Conservation (phyloP, 495 filamentous ascomycete species). For the Podospora conica region DNA sequence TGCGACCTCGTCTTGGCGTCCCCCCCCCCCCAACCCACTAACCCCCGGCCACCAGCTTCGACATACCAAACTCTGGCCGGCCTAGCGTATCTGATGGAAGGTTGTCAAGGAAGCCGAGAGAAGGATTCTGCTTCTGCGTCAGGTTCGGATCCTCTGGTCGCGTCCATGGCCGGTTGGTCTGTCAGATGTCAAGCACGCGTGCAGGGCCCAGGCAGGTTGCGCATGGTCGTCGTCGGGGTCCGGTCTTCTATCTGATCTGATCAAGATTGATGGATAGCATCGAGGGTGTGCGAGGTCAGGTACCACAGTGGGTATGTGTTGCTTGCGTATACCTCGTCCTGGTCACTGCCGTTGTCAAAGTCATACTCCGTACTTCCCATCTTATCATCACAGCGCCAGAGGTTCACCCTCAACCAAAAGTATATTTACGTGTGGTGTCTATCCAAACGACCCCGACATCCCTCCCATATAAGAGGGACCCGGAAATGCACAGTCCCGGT, state of each 20-base stretch:
- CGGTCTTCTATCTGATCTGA: not conserved
- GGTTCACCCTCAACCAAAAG: not conserved
- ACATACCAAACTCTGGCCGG: not conserved
- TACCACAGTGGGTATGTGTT: too few relatives aligned
- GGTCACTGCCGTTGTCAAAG: not conserved
- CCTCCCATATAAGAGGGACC: not conserved
- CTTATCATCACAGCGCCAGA: not conserved
- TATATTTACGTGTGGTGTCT: not conserved
- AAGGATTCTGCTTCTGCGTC: not conserved
- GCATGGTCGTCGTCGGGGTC: too few relatives aligned
- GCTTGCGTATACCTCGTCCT: not conserved
- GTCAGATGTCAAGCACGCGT: not conserved
- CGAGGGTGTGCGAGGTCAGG: not conserved
- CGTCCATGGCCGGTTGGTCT: not conserved
- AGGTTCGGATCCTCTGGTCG: not conserved
- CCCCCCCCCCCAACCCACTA: too few relatives aligned
- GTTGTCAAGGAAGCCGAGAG: slow-evolving; percentile 4
- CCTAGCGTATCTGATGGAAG: not conserved
- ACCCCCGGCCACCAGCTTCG: not conserved
- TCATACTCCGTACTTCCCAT: not conserved
- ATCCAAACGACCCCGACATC: not conserved
- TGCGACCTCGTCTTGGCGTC: not conserved
- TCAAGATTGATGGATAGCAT: too few relatives aligned
- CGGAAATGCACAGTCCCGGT: not conserved
- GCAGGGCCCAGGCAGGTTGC: too few relatives aligned